phyloP scores from a whole-genome alignment of 2,329 filamentous ascomycete species.

The Fusarium gaditjirri region DNA sequence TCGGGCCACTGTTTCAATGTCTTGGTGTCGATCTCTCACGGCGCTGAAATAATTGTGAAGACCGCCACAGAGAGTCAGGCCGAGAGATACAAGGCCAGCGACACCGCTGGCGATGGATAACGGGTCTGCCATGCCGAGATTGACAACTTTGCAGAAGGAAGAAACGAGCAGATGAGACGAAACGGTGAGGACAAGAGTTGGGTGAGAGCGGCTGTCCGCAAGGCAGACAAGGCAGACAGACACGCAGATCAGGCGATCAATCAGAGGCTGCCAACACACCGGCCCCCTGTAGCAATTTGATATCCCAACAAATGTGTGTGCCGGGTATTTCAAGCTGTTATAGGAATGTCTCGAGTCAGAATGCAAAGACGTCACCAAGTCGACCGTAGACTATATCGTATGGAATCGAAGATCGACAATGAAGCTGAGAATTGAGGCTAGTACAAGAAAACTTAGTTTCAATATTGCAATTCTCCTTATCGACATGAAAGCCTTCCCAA shows the following conservation, averaged over 20 bases:
- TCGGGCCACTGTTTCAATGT: neutral
- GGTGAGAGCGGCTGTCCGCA: fast-evolving
- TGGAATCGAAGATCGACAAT: no score
- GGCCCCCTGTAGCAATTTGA: no score
- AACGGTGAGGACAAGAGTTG: neutral
- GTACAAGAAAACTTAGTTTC: no score
- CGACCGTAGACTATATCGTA: no score
- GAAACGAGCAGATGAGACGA: fast-evolving
- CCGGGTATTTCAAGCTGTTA: fast-evolving
- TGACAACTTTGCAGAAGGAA: fast-evolving
- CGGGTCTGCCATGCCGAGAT: neutral
- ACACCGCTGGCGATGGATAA: neutral
- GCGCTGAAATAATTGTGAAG: neutral
- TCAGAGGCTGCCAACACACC: neutral
- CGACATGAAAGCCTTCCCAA: no score
- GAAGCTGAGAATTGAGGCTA: no score
- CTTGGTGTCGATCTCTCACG: neutral
- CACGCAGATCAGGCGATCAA: neutral
- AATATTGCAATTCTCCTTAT: no score
- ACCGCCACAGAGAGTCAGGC: neutral
- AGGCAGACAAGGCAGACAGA: neutral
- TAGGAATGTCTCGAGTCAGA: no score
- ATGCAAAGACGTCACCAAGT: no score
- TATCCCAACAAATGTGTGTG: no score
- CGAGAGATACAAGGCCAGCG: slow-evolving; percentile 10